Percentiles rank a stretch among this genome's conserved stretches.
These are phyloP conservation scores for Boletus rubescentipes DNA, from an alignment of 768 basidiomycete genomes.

Conservation along the genomic window DNA sequence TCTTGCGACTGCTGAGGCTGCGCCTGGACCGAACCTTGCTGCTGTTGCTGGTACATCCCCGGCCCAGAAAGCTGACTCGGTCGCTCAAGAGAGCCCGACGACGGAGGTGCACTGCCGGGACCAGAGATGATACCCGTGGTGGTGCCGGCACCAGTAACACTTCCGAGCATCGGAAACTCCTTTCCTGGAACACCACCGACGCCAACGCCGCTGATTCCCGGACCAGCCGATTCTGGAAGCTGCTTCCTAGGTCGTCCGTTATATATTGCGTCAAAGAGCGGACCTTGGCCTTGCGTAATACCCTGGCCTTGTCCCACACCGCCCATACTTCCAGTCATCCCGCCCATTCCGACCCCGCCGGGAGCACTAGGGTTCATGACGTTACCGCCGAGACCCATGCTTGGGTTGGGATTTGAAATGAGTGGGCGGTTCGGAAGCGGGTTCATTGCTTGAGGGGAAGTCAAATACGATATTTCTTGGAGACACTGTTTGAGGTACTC, in stretches of 20 bases:
- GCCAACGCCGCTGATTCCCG: conserved; percentile 44
- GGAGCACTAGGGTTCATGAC: conserved; percentile 18
- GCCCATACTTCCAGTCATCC: conserved; percentile 12
- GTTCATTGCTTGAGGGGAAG: conserved; percentile 96
- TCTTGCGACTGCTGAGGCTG: conserved; percentile 33
- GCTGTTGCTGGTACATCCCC: conserved; percentile 43
- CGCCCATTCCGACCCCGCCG: conserved; percentile 12
- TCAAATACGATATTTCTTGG: conserved; percentile 97
- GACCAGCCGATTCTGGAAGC: conserved; percentile 58
- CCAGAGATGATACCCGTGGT: conserved; percentile 55
- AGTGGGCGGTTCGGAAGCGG: conserved; percentile 88
- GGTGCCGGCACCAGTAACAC: conserved; percentile 21
- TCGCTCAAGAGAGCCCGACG: conserved; percentile 54
- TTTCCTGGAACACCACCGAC: conserved; percentile 40
- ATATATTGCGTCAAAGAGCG: conserved; percentile 73
- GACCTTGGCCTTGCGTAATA: conserved; percentile 21
- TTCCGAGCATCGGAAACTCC: conserved; percentile 66
- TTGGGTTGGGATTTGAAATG: conserved; percentile 46
- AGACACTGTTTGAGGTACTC: conserved; percentile 99
- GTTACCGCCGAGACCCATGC: conserved; percentile 21
- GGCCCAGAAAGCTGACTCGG: conserved; percentile 39
- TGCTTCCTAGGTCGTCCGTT: conserved; percentile 81
- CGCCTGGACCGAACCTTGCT: conserved; percentile 22
- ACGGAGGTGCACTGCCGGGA: conserved; percentile 48
- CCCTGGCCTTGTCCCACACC: conserved; percentile 18